Conservation (phyloP, 805 yeast species). For the Lachancea mirantina region DNA sequence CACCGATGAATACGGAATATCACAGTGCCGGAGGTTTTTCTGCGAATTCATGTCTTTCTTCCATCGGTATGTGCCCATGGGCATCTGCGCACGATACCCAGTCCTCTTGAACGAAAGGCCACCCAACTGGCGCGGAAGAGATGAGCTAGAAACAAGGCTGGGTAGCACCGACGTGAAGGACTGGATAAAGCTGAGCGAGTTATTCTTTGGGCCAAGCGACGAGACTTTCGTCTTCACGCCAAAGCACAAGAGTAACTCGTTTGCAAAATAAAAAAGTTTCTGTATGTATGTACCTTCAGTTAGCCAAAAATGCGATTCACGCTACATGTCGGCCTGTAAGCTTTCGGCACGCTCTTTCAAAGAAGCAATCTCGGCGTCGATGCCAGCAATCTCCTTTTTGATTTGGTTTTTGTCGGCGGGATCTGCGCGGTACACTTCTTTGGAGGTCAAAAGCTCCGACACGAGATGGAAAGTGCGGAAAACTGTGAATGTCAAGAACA, state of each 20-base stretch:
- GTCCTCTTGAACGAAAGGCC: conserved; percentile 91
- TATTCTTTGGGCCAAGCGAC: conserved; percentile 86
- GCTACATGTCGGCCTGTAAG: conserved; percentile 49
- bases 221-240: conserved; percentile 75
- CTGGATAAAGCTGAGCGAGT: conserved; percentile 93
- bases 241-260: conserved; percentile 91
- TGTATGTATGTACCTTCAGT: background rate
- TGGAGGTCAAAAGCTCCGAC: conserved; percentile 58
- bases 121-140: conserved; percentile 86
- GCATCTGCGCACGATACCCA: conserved; percentile 82
- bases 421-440: conserved; percentile 42
- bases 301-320: background rate
- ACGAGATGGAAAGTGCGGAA: conserved; percentile 79
- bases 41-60: conserved; percentile 94
- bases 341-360: conserved; percentile 68
- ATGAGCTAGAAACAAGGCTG: conserved; percentile 82
- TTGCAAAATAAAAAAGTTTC: conserved; percentile 21
- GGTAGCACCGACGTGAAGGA: conserved; percentile 82
- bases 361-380: conserved; percentile 56
- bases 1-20: conserved; percentile 88
- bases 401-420: conserved; percentile 27
- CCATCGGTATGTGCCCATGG: conserved; percentile 91
- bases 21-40: conserved; percentile 78
- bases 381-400: conserved; percentile 45
- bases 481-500: conserved; percentile 79